phyloP scores from a whole-genome alignment of 768 basidiomycete species.

The Boletus sp. region DNA sequence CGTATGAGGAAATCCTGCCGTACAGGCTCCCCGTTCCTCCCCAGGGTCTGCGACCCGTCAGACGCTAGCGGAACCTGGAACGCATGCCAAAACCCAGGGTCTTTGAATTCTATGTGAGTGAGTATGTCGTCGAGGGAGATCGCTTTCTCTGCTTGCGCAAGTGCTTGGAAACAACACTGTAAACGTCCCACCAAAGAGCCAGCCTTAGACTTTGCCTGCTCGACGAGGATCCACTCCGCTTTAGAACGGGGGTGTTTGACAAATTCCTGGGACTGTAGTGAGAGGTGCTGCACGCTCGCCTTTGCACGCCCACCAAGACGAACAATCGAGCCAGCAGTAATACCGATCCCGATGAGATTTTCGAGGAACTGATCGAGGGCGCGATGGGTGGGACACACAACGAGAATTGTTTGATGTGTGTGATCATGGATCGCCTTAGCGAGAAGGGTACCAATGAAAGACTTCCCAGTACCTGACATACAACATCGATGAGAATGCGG shows the following conservation, averaged over 20 bases:
- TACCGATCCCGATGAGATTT: constrained; percentile 59
- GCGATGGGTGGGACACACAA: constrained; percentile 76
- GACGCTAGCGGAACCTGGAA: constrained; percentile 41
- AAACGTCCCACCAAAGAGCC: constrained; percentile 22
- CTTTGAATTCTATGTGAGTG: constrained; percentile 51
- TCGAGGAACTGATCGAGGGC: constrained; percentile 71
- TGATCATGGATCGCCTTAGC: constrained; percentile 57
- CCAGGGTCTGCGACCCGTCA: constrained; percentile 47
- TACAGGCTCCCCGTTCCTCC: constrained; percentile 38
- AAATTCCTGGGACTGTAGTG: constrained; percentile 41
- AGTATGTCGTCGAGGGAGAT: constrained; percentile 36
- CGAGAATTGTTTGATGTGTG: constrained; percentile 52
- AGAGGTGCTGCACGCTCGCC: constrained; percentile 44
- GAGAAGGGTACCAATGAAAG: constrained; percentile 66
- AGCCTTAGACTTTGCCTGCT: constrained; percentile 34
- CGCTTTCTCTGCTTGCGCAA: constrained; percentile 13
- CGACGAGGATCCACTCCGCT: constrained; percentile 42
- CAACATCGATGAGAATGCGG: neutral
- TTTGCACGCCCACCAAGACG: constrained; percentile 60
- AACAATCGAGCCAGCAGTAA: constrained; percentile 47
- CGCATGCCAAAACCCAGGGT: constrained; percentile 43
- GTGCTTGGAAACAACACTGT: constrained; percentile 31
- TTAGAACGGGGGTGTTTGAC: constrained; percentile 22
- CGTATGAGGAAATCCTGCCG: constrained; percentile 41
- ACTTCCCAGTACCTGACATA: constrained; percentile 65